These are phyloP conservation scores for Diddensiella caesifluorescens DNA, from an alignment of 805 yeast species.

Conservation along the genomic window DNA sequence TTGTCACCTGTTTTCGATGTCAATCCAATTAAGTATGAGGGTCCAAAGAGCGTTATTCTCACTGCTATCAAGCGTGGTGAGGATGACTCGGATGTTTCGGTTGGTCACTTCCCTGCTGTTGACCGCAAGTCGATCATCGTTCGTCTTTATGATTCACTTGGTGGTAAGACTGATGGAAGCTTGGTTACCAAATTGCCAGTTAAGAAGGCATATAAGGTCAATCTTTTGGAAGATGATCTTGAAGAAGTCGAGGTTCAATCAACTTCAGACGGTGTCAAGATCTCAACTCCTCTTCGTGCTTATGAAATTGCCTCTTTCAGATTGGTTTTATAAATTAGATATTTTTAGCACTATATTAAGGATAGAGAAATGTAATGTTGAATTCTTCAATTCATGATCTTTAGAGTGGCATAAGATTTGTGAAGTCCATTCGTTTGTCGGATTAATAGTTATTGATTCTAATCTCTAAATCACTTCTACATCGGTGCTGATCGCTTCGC, in stretches of 20 bases:
- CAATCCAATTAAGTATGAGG: constrained; percentile 33
- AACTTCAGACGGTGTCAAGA: constrained; percentile 19
- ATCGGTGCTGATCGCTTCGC: too few species aligned
- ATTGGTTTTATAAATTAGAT: constrained; percentile 35
- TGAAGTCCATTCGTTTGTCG: too few species aligned
- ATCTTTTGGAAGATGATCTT: constrained; percentile 23
- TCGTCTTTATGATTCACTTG: constrained; percentile 79
- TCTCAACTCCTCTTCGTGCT: constrained; percentile 51
- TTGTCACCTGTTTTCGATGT: constrained; percentile 11
- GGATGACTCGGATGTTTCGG: constrained; percentile 49
- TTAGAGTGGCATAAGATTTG: too few species aligned
- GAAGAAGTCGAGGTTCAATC: constrained; percentile 15
- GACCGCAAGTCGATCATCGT: constrained; percentile 49
- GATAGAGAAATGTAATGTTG: too few species aligned
- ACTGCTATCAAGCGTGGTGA: constrained; percentile 82
- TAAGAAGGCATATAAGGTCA: constrained; percentile 45
- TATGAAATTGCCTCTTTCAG: constrained; percentile 71
- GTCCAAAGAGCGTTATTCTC: constrained; percentile 56
- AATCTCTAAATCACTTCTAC: too few species aligned
- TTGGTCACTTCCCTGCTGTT: constrained; percentile 37
- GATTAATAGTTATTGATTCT: too few species aligned
- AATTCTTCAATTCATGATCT: too few species aligned
- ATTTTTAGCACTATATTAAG: too few species aligned
- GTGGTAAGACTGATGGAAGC: constrained; percentile 57
- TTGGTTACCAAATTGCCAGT: constrained; percentile 51